A percentile compares a stretch with the other conserved stretches of the same genome.
Conservation (phyloP, 2,329 filamentous ascomycete genomes). For the Pestalotiopsis sp. region DNA sequence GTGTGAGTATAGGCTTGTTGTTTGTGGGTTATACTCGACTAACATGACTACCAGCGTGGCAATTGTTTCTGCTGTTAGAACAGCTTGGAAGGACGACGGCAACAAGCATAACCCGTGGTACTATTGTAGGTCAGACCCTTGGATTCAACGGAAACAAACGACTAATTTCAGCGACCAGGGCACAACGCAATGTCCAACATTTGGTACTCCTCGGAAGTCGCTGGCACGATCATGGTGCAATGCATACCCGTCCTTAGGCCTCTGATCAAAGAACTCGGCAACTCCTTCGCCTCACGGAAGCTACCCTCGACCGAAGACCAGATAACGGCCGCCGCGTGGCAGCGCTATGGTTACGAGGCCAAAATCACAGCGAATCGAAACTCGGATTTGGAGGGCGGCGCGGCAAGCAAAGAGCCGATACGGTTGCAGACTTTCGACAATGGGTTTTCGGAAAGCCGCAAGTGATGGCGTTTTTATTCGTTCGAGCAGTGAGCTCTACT, state of each 20-base stretch:
- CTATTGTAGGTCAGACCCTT: slow-evolving; percentile 29
- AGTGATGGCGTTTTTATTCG: background rate
- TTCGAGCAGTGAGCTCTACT: background rate
- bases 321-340: background rate
- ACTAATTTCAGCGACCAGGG: background rate
- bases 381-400: background rate
- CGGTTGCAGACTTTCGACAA: background rate
- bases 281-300: background rate
- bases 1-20: slow-evolving; percentile 25
- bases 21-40: background rate
- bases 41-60: slow-evolving; percentile 19
- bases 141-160: accelerated
- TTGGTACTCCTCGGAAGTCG: slow-evolving; percentile 7
- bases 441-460: background rate
- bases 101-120: slow-evolving; percentile 47
- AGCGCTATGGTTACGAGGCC: background rate
- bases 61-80: slow-evolving; percentile 48
- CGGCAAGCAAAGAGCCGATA: background rate
- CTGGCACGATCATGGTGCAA: slow-evolving; percentile 8
- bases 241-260: slow-evolving; percentile 1
- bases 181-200: slow-evolving; percentile 5
- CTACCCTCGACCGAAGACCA: background rate
- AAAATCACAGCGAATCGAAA: background rate
- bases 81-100: slow-evolving; percentile 49
- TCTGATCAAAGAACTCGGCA: background rate